Percentiles rank a stretch among this genome's conserved stretches.
Conservation (phyloP, 2,329 filamentous ascomycete species). For the Emericellopsis atlantica region DNA sequence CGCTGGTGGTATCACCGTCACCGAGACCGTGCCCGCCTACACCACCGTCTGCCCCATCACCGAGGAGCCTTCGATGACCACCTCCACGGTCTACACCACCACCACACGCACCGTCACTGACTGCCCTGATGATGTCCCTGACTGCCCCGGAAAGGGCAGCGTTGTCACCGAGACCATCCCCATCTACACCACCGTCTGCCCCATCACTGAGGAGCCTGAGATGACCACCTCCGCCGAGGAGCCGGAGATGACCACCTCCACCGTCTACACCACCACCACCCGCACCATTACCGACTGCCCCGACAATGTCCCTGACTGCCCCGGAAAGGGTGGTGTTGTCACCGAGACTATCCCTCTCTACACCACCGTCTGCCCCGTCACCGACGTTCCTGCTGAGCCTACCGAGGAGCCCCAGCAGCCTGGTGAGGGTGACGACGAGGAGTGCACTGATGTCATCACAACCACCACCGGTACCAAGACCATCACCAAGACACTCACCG, state of each 20-base stretch:
- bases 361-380: conserved; percentile 22
- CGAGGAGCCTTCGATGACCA: conserved; percentile 2
- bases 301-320: conserved; percentile 46
- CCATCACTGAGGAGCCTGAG: not conserved
- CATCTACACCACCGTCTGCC: not conserved
- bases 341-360: conserved; percentile 14
- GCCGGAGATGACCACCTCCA: conserved; percentile 18
- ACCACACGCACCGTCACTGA: conserved; percentile 43
- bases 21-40: not conserved
- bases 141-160: conserved; percentile 31
- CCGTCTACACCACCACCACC: conserved; percentile 39
- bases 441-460: conserved; percentile 1
- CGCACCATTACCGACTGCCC: conserved; percentile 46
- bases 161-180: not conserved
- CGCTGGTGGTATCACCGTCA: not conserved
- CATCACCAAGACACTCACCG: conserved; percentile 1
- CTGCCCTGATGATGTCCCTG: conserved; percentile 41
- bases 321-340: conserved; percentile 8
- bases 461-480: conserved; percentile 2
- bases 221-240: not conserved
- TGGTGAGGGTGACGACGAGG: not conserved
- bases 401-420: conserved; percentile 3
- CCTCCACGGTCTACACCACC: conserved; percentile 37
- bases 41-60: conserved; percentile 1
- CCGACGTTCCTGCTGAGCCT: conserved; percentile 1